A percentile compares a stretch with the other conserved stretches of the same genome.
Evolutionary conservation across 768 basidiomycete species (phyloP).

Genomic region (Termitomyces sp.): DNA sequence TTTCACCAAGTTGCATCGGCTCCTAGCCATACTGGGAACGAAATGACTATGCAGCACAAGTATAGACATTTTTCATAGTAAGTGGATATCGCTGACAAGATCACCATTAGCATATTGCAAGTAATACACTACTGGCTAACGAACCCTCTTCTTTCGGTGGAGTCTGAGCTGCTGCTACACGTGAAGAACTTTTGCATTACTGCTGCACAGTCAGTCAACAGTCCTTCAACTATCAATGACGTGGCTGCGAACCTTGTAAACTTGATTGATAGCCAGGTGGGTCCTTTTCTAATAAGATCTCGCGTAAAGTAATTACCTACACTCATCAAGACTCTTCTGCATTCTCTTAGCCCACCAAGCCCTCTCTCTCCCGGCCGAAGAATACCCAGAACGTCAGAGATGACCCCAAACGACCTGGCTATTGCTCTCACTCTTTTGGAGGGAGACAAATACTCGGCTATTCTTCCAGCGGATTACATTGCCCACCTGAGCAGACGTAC

Average conservation of each 20-base stretch:
- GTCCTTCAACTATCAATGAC: not conserved
- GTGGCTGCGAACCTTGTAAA: not conserved
- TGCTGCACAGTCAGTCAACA: not conserved
- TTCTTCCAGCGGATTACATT: not conserved
- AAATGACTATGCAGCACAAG: not conserved
- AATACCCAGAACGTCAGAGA: not conserved
- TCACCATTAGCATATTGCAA: not conserved
- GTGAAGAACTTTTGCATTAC: not conserved
- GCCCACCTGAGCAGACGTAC: not conserved
- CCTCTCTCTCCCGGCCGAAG: not conserved
- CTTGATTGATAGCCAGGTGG: not conserved
- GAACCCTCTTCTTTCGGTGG: not conserved
- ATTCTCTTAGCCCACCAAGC: not conserved
- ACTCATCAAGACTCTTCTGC: too few relatives aligned
- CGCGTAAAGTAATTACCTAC: not conserved
- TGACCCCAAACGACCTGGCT: not conserved
- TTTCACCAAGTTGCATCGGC: slow-evolving; percentile 21
- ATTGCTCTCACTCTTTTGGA: not conserved
- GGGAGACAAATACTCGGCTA: not conserved
- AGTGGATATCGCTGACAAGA: not conserved
- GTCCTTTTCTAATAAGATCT: not conserved
- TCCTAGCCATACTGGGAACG: too few relatives aligned
- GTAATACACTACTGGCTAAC: not conserved
- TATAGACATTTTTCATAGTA: not conserved
- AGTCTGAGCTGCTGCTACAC: not conserved